Evolutionary conservation across 2,329 filamentous ascomycete genomes (phyloP), one percentile per base, ranked within the genome.

Genomic region (Pseudopithomyces chartarum): DNA sequence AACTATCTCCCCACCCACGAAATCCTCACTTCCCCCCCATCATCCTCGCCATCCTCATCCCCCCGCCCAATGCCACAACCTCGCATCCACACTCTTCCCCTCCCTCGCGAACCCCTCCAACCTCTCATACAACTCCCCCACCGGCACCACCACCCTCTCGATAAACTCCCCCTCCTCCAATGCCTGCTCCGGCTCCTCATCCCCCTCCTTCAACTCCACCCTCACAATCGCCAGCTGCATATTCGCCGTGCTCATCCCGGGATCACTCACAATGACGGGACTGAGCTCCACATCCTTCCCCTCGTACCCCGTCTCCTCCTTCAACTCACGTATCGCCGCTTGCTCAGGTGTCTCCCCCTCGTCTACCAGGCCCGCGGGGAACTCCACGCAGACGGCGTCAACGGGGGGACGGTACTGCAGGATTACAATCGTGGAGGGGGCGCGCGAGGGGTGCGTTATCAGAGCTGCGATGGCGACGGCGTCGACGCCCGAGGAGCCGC

Each of bases 181-280:
- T 48, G 80, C 77, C 73, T 87, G 85, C 74, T 84, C 80, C 0
- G 85, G 85, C 74, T 80, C 73, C 62, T 65, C 61, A 26, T 82
- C 79, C 2, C 78, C 81, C 59, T 82, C 81, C 11, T 76, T 72
- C 52, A 87, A 68, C 49, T 83, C 68, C 13, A 86, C 84, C 71
- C 86, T 83, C 13, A 87, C 83, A 70, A 84, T 85, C 54, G 82
- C 84, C 58, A 87, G 74, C 75, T 85, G 80, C 83, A 87, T 85
- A 63, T 86, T 87, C 49, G 85, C 83, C 54, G 80, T 84, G 56
- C 80, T 85, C 78, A 87, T 76, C 22, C 85, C 85, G 1, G 85
- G 85, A 70, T 87, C 88, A 64, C 86, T 85, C 54, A 86, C 88
- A 78, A 90, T 88, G 51, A 87, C 81, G 7, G 87, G 86, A 36